These are phyloP conservation scores for Aspergillus aculeatinus DNA, from an alignment of 2,329 filamentous ascomycete species.

Conservation along the genomic window DNA sequence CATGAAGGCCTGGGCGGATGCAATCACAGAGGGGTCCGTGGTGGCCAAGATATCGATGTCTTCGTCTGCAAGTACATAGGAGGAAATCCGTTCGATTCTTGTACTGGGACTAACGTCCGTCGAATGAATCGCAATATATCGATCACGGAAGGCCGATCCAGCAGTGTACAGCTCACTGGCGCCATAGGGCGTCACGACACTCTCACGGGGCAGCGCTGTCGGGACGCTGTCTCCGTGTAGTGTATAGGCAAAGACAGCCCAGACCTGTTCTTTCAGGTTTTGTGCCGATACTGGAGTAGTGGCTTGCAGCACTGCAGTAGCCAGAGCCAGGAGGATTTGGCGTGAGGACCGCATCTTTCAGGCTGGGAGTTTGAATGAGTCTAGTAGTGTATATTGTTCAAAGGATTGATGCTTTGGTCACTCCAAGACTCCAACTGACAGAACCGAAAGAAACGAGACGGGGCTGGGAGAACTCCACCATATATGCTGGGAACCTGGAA, in stretches of 20 bases:
- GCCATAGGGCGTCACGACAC: constrained; percentile 53
- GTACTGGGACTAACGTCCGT: constrained; percentile 28
- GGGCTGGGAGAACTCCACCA: neutral
- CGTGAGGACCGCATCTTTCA: neutral
- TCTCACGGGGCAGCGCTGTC: constrained; percentile 34
- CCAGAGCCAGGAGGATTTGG: neutral
- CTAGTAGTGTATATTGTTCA: constrained; percentile 1
- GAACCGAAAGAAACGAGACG: neutral
- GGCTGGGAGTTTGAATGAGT: neutral
- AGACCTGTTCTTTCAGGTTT: constrained; percentile 36
- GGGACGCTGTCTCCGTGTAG: constrained; percentile 58
- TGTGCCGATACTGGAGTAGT: constrained; percentile 25
- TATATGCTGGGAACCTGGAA: neutral
- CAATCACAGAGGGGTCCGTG: constrained; percentile 49
- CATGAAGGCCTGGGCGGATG: constrained; percentile 61
- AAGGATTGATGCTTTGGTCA: neutral
- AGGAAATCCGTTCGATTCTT: constrained; percentile 47
- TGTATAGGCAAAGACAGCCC: constrained; percentile 55
- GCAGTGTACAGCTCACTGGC: constrained; percentile 54
- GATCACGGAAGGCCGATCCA: constrained; percentile 52
- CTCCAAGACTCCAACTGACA: neutral
- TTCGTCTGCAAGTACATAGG: constrained; percentile 44
- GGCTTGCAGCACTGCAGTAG: constrained; percentile 15
- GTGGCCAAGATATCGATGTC: constrained; percentile 51
- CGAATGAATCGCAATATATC: constrained; percentile 48